A percentile compares a stretch with the other conserved stretches of the same genome.
Conservation (phyloP, 2,329 filamentous ascomycete species). For the Colletotrichum filicis region DNA sequence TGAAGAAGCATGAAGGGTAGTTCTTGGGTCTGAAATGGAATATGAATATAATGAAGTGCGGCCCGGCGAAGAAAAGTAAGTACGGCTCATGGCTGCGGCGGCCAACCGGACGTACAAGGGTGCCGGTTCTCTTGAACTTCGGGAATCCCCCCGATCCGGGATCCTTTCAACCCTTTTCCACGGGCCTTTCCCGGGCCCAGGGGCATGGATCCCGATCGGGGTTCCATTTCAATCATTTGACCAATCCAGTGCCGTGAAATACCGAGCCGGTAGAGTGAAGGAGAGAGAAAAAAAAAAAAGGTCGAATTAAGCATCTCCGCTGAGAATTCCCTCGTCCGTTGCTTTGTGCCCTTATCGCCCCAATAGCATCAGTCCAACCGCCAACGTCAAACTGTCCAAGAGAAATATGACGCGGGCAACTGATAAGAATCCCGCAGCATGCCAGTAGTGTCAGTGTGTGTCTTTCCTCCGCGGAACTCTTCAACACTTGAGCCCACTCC, state of each 20-base stretch:
- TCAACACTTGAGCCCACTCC: neutral
- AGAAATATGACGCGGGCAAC: conserved; percentile 13
- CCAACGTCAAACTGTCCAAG: conserved; percentile 15
- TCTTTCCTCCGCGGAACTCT: conserved; percentile 26
- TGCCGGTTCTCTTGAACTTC: no score
- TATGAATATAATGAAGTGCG: neutral
- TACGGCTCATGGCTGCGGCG: no score
- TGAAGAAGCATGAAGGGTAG: neutral
- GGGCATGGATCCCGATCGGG: conserved; percentile 7
- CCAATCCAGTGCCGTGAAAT: neutral
- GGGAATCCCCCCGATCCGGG: neutral
- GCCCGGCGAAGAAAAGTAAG: neutral
- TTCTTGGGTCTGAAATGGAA: neutral
- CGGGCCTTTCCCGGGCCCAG: conserved; percentile 16
- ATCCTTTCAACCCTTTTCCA: neutral
- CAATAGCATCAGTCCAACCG: conserved; percentile 24
- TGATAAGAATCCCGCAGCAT: conserved; percentile 27
- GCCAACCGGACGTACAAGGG: no score
- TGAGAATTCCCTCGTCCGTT: conserved; percentile 1
- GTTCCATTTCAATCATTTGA: conserved; percentile 3
- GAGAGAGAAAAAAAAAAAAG: neutral
- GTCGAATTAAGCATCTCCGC: conserved; percentile 28
- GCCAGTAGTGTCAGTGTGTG: neutral
- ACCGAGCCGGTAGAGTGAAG: neutral
- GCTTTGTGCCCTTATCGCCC: conserved; percentile 31